Base-by-base conservation (phyloP, 495 filamentous ascomycete genomes). In the Penicillium desertorum region DNA sequence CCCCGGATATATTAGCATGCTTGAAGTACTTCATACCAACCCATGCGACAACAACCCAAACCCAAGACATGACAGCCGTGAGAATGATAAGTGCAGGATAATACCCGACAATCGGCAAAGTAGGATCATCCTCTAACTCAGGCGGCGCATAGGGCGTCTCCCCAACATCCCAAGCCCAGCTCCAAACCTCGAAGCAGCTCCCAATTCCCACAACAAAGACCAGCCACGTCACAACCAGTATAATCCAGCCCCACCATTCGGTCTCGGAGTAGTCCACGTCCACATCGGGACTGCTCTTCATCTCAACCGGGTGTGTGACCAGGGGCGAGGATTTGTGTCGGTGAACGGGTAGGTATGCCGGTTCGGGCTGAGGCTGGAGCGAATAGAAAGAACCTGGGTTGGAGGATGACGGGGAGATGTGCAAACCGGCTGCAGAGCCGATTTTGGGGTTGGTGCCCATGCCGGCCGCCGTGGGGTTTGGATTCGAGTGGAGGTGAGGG, bases 11-110 rank as follows among this genome's bases (percentile, higher is more conserved):
- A 74, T 96, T 94, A 6, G 94, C 93, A 81, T 98, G 94, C 65
- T 90, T 86, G 65, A 98, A 98, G 73, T 97, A 98, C 72, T 98
- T 98, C 93, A 98, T 97, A 5, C 94, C 94, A 19, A 96, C 83
- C 94, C 94, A 98, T 14, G 95, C 95, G 54, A 95, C 85, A 32
- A 93, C 84, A 30, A 98, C 92, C 94, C 94, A 98, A 25, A 97
- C 91, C 94, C 94, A 98, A 6, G 92, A 90, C 92, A 98, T 96
- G 34, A 98, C 88, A 39, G 86, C 85, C 36, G 92, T 97, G 56
- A 98, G 72, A 57, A 97, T 91, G 48, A 96, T 89, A 68, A 98
- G 69, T 22, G 94, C 90, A 30, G 94, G 94, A 75, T 98, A 98
- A 68, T 98, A 98, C 1, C 94, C 94, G 6, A 94, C 88, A 63